Base-by-base conservation (phyloP, 192 early-diverging fungal species). In the Backusella morwellensis region DNA sequence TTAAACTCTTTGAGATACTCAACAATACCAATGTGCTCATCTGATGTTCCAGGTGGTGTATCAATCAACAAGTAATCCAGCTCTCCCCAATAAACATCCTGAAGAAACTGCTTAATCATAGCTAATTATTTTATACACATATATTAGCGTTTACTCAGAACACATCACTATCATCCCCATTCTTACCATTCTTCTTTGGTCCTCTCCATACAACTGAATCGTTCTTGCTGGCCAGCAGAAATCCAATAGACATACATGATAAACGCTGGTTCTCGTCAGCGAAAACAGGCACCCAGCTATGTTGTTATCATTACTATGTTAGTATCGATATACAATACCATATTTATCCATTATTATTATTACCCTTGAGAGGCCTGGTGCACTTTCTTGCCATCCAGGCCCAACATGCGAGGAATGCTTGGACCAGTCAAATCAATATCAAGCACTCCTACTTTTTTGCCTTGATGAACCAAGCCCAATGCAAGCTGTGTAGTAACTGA, bases 401-500 rank as follows among this genome's bases (percentile, higher is more conserved):
- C 98, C 11, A 96, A 88, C 97, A 99, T 97, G 7, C 93, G 94
- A 54, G 98, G 97, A 72, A 99, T 91, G 47, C 94, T 96, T 3
- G 98, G 98, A 3, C 98, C 98, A 54, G 93, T 95, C n/a, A 99
- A 90, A 83, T 99, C 98, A 81, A 99, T 93, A 85, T 99, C 98
- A 70, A 99, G 84, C 0, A 97, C 86, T 15, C 97, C 98, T 6
- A 99, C 96, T 59, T 86, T 87, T 78, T 86, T 85, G 38, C 91
- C 92, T 70, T 85, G 81, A 63, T 86, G 79, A 6, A 85, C 86
- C 15, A 95, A 78, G 34, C 90, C 86, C 7, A 94, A 82, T 8
- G 94, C 92, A 11, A 98, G 90, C 76, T 97, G 93, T 9, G 95
- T 93, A 15, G 97, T 90, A 35, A 96, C 92, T 7, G 98, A 97